phyloP scores from a whole-genome alignment of 108 stramenopile species.

The Mayamaea pseudoterrestris region DNA sequence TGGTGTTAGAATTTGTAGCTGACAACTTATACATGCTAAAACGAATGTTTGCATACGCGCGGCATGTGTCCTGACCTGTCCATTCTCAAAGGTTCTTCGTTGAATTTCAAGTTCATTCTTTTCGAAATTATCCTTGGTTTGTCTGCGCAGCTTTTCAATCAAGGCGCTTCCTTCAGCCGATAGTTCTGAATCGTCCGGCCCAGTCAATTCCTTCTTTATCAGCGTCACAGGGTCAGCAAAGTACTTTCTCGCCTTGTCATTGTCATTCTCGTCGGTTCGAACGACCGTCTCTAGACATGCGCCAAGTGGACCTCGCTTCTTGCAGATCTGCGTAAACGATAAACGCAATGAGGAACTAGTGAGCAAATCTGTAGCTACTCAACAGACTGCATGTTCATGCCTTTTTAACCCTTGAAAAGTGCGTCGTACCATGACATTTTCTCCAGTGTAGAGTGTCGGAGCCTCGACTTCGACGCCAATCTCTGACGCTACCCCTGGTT shows the following conservation, averaged over 20 bases:
- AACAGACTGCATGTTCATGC: not conserved
- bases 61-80: constrained; percentile 34
- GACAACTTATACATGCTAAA: not conserved
- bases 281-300: constrained; percentile 55
- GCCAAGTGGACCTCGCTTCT: constrained; percentile 69
- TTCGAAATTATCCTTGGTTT: constrained; percentile 65
- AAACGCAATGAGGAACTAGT: too few species aligned
- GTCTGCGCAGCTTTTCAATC: constrained; percentile 50
- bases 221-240: constrained; percentile 42
- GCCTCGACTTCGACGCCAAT: constrained; percentile 64
- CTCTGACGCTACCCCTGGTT: too few species aligned
- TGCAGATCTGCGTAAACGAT: constrained; percentile 68
- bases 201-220: constrained; percentile 21
- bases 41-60: not conserved
- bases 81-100: constrained; percentile 61
- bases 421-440: constrained; percentile 46
- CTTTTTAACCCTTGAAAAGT: not conserved
- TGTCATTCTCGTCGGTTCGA: constrained; percentile 65
- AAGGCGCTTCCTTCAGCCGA: constrained; percentile 51
- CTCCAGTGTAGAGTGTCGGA: constrained; percentile 73
- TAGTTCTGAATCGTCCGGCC: constrained; percentile 13
- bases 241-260: constrained; percentile 66
- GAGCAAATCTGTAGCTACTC: too few species aligned
- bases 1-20: not conserved
- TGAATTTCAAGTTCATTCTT: constrained; percentile 55